Evolutionary conservation across 1,284 basidiomycete species (phyloP).

Genomic region (Puccinia novopanici): DNA sequence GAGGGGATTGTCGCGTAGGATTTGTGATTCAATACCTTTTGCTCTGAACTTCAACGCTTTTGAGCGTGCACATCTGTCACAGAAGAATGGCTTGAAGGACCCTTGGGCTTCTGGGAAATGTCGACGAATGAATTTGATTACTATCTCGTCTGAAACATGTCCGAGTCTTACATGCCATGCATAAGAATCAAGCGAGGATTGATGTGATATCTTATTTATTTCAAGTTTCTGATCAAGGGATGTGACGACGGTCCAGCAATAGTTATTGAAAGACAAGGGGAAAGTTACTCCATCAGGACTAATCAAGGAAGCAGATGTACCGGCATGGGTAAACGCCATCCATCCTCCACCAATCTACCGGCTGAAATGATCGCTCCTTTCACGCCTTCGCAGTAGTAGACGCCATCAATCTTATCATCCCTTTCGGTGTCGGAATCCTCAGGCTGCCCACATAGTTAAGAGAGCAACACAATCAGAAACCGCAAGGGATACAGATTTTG

Average conservation of each 20-base stretch:
- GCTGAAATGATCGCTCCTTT: not conserved
- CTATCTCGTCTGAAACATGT: not conserved
- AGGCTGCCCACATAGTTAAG: not conserved
- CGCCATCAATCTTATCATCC: not conserved
- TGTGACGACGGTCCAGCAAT: not conserved
- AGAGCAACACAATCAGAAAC: not conserved
- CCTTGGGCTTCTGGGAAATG: not conserved
- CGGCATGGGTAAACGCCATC: not conserved
- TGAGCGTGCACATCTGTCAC: not conserved
- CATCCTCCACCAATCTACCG: not conserved
- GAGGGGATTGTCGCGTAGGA: not conserved
- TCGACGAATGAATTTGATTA: not conserved
- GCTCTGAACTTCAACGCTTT: not conserved
- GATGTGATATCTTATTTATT: not conserved
- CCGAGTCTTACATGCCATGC: not conserved
- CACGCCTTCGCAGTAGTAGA: not conserved
- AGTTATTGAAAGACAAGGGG: not conserved
- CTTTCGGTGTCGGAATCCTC: not conserved
- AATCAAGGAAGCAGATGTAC: not conserved
- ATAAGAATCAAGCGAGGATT: not conserved
- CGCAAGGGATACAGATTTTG: not conserved
- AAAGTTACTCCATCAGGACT: not conserved
- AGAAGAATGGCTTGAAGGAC: not conserved
- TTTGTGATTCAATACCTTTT: not conserved
- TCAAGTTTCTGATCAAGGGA: not conserved